Conservation (phyloP, 2,329 filamentous ascomycete species). For the Geosmithia morbida region DNA sequence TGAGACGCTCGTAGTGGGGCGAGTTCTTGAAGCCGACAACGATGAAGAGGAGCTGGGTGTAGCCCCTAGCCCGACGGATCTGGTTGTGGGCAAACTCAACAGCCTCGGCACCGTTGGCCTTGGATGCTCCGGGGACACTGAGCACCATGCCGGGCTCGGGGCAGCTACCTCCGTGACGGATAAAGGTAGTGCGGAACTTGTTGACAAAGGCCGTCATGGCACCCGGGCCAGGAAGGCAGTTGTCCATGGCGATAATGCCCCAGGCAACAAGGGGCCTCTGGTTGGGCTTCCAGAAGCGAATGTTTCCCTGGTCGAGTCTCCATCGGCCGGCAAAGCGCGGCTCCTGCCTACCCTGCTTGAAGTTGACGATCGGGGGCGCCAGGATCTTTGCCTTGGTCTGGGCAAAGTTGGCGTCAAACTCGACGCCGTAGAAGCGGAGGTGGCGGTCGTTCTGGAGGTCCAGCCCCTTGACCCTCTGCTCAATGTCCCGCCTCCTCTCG, state of each 20-base stretch:
- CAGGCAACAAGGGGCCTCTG: slow-evolving; percentile 49
- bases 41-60: slow-evolving; percentile 68
- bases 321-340: slow-evolving; percentile 63
- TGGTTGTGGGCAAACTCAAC: slow-evolving; percentile 27
- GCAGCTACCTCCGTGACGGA: slow-evolving; percentile 33
- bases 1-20: slow-evolving; percentile 67
- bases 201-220: slow-evolving; percentile 15
- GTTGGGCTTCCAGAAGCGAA: slow-evolving; percentile 58
- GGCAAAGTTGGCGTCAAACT: slow-evolving; percentile 50
- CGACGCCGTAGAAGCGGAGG: slow-evolving; percentile 58
- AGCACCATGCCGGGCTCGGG: slow-evolving; percentile 17
- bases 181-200: slow-evolving; percentile 30
- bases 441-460: slow-evolving; percentile 55
- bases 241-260: slow-evolving; percentile 56
- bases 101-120: slow-evolving; percentile 32
- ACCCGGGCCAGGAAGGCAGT: slow-evolving; percentile 27
- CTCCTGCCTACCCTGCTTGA: slow-evolving; percentile 33
- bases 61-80: slow-evolving; percentile 36
- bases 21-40: slow-evolving; percentile 59
- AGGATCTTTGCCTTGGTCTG: slow-evolving; percentile 58
- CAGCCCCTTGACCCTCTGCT: slow-evolving; percentile 40
- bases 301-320: slow-evolving; percentile 57
- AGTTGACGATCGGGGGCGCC: slow-evolving; percentile 55
- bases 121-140: slow-evolving; percentile 13
- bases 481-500: slow-evolving; percentile 53